phyloP scores from a whole-genome alignment of 805 yeast genomes.

The Wickerhamiella sorbophila region DNA sequence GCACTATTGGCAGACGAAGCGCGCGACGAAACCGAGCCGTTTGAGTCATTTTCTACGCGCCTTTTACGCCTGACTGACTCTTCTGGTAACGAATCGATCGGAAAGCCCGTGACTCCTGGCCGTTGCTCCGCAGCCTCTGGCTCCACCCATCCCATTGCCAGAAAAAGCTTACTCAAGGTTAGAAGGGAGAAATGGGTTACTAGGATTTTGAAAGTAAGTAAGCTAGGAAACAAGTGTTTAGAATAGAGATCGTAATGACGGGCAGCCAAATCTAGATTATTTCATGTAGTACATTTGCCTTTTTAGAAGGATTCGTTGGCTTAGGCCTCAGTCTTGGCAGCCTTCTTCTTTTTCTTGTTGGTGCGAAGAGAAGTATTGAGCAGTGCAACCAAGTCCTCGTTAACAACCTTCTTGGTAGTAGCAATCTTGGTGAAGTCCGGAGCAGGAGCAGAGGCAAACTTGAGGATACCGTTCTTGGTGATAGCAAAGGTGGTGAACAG shows the following conservation, averaged over 20 bases:
- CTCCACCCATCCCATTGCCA: slow-evolving; percentile 32
- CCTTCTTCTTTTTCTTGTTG: slow-evolving; percentile 31
- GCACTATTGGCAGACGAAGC: background rate
- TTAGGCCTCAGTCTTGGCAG: slow-evolving; percentile 25
- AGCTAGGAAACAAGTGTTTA: no score
- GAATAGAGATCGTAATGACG: no score
- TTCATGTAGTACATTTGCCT: no score
- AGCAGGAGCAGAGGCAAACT: slow-evolving; percentile 40
- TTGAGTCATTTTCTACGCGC: slow-evolving; percentile 30
- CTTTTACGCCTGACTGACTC: slow-evolving; percentile 21
- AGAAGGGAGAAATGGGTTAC: no score
- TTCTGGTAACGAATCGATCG: slow-evolving; percentile 54
- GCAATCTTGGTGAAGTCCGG: slow-evolving; percentile 38
- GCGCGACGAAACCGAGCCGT: background rate
- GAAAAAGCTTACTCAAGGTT: background rate
- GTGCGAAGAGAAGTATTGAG: slow-evolving; percentile 37
- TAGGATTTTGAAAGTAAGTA: no score
- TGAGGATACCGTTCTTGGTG: slow-evolving; percentile 57
- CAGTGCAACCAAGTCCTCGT: slow-evolving; percentile 33
- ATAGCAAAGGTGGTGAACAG: slow-evolving; percentile 61
- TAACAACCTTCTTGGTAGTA: slow-evolving; percentile 39
- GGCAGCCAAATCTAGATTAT: no score
- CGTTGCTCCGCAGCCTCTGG: slow-evolving; percentile 42
- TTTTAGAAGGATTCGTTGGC: no score
- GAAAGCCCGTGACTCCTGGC: slow-evolving; percentile 57